These are phyloP conservation scores for Clarireedia paspali DNA, from an alignment of 2,329 filamentous ascomycete genomes.

Conservation along the genomic window DNA sequence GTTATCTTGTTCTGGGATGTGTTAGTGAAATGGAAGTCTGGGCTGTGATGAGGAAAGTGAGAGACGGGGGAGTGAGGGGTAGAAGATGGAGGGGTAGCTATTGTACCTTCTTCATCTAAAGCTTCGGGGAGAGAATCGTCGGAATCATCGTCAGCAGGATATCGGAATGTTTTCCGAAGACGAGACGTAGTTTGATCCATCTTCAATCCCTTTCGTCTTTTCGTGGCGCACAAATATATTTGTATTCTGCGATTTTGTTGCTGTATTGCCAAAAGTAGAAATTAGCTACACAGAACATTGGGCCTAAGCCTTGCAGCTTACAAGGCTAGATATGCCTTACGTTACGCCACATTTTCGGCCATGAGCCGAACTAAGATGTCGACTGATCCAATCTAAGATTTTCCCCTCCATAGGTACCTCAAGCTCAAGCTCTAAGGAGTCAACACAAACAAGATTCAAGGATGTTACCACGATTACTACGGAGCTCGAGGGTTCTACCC, in stretches of 20 bases:
- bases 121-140: conserved; percentile 48
- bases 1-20: conserved; percentile 49
- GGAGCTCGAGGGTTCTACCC: conserved; percentile 18
- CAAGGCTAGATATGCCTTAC: not conserved
- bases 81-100: not conserved
- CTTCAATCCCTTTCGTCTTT: conserved; percentile 18
- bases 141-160: conserved; percentile 53
- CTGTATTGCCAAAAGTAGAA: not conserved
- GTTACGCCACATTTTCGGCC: conserved; percentile 13
- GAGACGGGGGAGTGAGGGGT: conserved; percentile 14
- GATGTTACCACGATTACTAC: conserved; percentile 27
- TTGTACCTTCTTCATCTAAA: conserved; percentile 67
- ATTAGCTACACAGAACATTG: not conserved
- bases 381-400: conserved; percentile 1
- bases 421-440: not conserved
- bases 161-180: conserved; percentile 70
- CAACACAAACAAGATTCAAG: conserved; percentile 1
- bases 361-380: conserved; percentile 11
- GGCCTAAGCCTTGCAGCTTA: not conserved
- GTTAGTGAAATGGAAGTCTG: conserved; percentile 11
- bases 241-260: not conserved
- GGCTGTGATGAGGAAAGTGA: not conserved
- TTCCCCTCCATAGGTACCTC: not conserved
- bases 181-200: conserved; percentile 41
- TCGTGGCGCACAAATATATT: not conserved